phyloP scores from a whole-genome alignment of 2,329 filamentous ascomycete species.

The Seiridium cupressi region DNA sequence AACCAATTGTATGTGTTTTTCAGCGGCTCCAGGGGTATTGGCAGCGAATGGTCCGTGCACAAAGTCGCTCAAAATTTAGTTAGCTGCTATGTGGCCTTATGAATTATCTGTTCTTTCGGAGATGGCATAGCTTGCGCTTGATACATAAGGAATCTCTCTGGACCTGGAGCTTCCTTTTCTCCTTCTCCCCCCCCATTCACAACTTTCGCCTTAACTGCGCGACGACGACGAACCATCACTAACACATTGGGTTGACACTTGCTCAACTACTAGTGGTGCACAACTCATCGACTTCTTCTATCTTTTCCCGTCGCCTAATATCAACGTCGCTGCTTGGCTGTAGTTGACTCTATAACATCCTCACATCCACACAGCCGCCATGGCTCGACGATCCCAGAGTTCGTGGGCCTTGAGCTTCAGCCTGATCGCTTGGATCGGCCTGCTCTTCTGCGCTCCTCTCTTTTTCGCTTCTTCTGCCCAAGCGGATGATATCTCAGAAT shows the following conservation, averaged over 20 bases:
- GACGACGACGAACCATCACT: conserved; percentile 1
- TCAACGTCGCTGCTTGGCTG: conserved; percentile 4
- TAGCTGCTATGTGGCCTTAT: conserved; percentile 7
- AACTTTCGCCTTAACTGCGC: neutral
- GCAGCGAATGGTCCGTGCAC: neutral
- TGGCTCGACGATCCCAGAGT: conserved; percentile 61
- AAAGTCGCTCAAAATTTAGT: neutral
- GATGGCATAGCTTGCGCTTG: neutral
- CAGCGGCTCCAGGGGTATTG: neutral
- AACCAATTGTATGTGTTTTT: neutral
- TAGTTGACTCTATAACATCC: conserved; percentile 11
- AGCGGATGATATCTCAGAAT: conserved; percentile 72
- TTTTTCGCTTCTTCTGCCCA: conserved; percentile 78
- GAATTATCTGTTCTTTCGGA: conserved; percentile 7
- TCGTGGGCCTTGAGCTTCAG: conserved; percentile 79
- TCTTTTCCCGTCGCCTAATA: conserved; percentile 5
- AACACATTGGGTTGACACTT: neutral
- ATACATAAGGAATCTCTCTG: conserved; percentile 5
- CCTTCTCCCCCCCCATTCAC: neutral
- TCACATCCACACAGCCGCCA: conserved; percentile 22
- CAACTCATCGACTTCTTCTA: conserved; percentile 5
- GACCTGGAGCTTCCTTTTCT: neutral
- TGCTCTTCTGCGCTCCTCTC: conserved; percentile 77
- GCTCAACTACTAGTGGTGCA: neutral
- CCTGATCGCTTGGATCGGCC: conserved; percentile 86